Conservation (phyloP, 2,329 filamentous ascomycete species). For the Periconia sp. region DNA sequence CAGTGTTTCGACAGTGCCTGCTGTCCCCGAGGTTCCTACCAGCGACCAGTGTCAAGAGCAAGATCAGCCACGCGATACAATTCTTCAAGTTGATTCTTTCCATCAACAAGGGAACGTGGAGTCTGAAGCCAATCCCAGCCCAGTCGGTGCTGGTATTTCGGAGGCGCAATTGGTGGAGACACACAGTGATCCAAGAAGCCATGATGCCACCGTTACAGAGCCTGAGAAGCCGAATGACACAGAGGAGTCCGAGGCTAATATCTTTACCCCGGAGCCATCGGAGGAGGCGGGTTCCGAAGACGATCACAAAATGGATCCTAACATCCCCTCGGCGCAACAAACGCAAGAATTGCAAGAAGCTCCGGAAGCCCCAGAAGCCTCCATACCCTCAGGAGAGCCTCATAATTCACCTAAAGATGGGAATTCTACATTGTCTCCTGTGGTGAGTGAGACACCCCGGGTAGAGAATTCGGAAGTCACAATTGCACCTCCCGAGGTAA, state of each 20-base stretch:
- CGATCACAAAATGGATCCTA: constrained; percentile 25
- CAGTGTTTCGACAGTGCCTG: too few species aligned
- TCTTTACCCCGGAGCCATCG: not conserved
- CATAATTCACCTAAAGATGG: not conserved
- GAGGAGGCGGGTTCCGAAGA: constrained; percentile 20
- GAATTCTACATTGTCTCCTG: not conserved
- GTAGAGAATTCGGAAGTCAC: not conserved
- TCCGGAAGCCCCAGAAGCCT: constrained; percentile 1
- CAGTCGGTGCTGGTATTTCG: not conserved
- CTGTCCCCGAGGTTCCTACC: too few species aligned
- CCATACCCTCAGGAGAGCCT: constrained; percentile 1
- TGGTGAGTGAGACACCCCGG: not conserved
- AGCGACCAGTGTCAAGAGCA: not conserved
- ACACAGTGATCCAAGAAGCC: too few species aligned
- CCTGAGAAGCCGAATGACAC: too few species aligned
- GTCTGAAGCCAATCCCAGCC: too few species aligned
- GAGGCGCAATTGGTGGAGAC: too few species aligned
- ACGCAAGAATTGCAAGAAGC: constrained; percentile 12
- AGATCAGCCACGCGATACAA: too few species aligned
- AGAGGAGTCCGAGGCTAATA: too few species aligned
- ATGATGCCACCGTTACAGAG: too few species aligned
- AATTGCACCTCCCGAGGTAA: not conserved
- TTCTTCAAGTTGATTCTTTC: too few species aligned
- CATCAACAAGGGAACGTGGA: too few species aligned
- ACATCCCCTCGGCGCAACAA: constrained; percentile 26